Base-by-base conservation (phyloP, 768 basidiomycete species). In the Mycena haematopus region DNA sequence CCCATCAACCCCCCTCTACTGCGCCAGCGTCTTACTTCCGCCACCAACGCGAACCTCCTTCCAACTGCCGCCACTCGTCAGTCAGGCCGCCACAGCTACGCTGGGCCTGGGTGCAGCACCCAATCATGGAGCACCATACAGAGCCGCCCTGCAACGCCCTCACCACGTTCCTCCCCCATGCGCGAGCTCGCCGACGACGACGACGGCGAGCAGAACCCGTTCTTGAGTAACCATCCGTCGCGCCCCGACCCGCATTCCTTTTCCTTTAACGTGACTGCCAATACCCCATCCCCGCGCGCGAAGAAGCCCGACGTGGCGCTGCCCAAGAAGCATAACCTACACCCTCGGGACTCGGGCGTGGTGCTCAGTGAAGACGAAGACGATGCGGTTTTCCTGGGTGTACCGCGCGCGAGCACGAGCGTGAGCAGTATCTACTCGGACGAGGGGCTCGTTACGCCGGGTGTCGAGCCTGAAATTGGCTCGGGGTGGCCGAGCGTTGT, bases 371-470 rank as follows among this genome's bases (percentile, higher is more conserved):
- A 91, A 47, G 89, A 90, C 52, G 85, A 86, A 29, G 89, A 90
- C 53, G 75, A 79, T 29, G 29, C 29, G 29, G 74, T 76, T 56
- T 68, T 68, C 52, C 56, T 78, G 27, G 46, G 46, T n/a, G 77
- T 88, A 77, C 86, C 87, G 33, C 79, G 75, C 35, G 80, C 84
- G 0, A 91, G 88, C 0, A 87, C 83, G 7, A 90, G 88, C 50
- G 80, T 84, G 24, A 87, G 83, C 67, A 88, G 88, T 3, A 74
- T 86, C 27, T 79, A 79, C 52, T 87, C 88, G 6, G 85, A 86
- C 38, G 84, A 89, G 47, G 87, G 83, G 33, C 82, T 93, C n/a
- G 79, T 91, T 21, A 93, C 91, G 0, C 92, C 91, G 2, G 82
- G 84, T 14, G 63, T 84, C 29, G 80, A 77, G 7, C 88, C 90